phyloP scores from a whole-genome alignment of 139 green algal genomes.

The Picochlorum sp. region DNA sequence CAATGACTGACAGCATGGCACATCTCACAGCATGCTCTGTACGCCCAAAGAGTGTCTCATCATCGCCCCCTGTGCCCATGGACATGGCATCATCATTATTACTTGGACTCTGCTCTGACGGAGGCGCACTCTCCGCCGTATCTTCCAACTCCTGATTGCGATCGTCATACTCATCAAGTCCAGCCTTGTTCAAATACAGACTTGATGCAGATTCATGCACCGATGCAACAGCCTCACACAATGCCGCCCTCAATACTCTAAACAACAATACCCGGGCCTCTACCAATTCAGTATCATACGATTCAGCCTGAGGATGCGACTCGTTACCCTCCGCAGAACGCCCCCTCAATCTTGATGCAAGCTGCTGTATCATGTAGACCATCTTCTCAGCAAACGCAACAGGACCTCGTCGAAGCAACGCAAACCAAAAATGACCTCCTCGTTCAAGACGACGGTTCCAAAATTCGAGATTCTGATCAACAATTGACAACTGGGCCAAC shows the following conservation, averaged over 20 bases:
- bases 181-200: slow-evolving; percentile 24
- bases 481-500: slow-evolving; percentile 22
- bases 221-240: slow-evolving; percentile 31
- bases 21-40: background rate
- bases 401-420: slow-evolving; percentile 38
- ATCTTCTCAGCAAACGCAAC: slow-evolving; percentile 33
- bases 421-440: slow-evolving; percentile 33
- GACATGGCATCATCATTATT: background rate
- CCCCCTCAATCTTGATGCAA: background rate
- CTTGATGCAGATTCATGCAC: slow-evolving; percentile 19
- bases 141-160: background rate
- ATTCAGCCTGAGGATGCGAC: background rate
- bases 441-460: slow-evolving; percentile 26
- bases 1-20: slow-evolving; percentile 3
- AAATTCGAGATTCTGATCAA: slow-evolving; percentile 34
- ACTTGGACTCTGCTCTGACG: background rate
- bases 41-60: slow-evolving; percentile 2
- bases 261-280: slow-evolving; percentile 29
- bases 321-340: slow-evolving; percentile 3
- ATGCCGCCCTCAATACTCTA: slow-evolving; percentile 22
- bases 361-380: slow-evolving; percentile 12
- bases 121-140: slow-evolving; percentile 4
- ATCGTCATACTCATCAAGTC: background rate
- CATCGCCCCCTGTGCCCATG: background rate
- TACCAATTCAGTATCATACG: slow-evolving; percentile 19